These are phyloP conservation scores for Schizosaccharomyces cryophilus DNA, from an alignment of 805 yeast genomes.

Conservation along the genomic window DNA sequence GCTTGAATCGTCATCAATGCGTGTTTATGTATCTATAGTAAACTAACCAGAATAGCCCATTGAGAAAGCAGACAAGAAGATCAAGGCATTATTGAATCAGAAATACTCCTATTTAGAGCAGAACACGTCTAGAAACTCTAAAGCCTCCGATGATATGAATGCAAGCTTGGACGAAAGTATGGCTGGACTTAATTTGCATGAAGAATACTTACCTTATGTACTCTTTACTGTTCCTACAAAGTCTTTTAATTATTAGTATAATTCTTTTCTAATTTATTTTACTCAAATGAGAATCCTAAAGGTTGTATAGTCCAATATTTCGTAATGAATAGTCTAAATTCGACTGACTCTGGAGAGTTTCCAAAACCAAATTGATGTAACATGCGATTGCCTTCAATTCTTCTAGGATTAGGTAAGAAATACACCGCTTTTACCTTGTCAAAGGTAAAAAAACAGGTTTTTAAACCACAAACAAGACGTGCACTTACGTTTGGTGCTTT, in stretches of 20 bases:
- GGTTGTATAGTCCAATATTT: no score
- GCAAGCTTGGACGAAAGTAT: not conserved
- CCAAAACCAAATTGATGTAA: no score
- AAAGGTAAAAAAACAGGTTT: not conserved
- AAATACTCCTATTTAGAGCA: not conserved
- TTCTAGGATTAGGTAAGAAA: no score
- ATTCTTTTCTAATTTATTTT: not conserved
- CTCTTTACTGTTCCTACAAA: not conserved
- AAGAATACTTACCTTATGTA: not conserved
- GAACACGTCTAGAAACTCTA: not conserved
- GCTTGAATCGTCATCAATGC: not conserved
- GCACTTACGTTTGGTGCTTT: not conserved
- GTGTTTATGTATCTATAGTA: not conserved
- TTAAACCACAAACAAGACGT: not conserved
- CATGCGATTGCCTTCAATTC: no score
- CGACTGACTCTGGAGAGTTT: no score
- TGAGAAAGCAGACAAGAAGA: not conserved
- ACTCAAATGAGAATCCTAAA: not conserved
- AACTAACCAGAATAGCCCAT: not conserved
- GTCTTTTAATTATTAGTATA: not conserved
- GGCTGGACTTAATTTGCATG: not conserved
- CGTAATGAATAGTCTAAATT: no score
- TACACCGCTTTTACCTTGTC: no score
- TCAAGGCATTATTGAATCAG: not conserved
- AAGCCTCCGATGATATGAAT: not conserved